Evolutionary conservation across 2,329 filamentous ascomycete species (phyloP).

Genomic region (Trichoderma polysporum): DNA sequence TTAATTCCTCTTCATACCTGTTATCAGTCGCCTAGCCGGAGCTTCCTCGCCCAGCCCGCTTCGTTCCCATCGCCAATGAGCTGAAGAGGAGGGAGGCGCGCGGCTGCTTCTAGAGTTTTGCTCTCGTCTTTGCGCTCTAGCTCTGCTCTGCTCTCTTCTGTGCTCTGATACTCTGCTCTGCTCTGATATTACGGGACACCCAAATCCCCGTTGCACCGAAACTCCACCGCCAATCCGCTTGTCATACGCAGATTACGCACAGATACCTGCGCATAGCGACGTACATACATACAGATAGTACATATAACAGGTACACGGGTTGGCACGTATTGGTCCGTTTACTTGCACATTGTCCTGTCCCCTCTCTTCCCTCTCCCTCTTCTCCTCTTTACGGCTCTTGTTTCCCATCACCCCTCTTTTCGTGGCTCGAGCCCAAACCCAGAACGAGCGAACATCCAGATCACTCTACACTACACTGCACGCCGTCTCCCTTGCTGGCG

Average conservation of each 20-base stretch:
- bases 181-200: too few species aligned
- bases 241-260: not conserved
- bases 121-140: not conserved
- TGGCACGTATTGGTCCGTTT: not conserved
- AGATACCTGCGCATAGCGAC: not conserved
- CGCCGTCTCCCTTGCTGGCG: not conserved
- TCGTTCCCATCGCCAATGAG: not conserved
- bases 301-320: not conserved
- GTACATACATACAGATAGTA: not conserved
- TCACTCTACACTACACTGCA: not conserved
- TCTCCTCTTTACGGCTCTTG: not conserved
- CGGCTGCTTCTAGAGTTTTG: not conserved
- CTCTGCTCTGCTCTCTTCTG: not conserved
- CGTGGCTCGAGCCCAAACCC: not conserved
- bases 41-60: too few species aligned
- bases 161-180: not conserved
- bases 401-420: not conserved
- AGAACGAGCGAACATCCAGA: not conserved
- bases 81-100: not conserved
- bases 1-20: not conserved
- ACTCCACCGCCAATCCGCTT: conserved; percentile 9
- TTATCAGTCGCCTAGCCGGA: too few species aligned
- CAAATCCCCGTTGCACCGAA: not conserved
- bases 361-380: not conserved
- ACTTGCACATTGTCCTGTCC: not conserved